Base-by-base conservation (phyloP, 2,329 filamentous ascomycete species). In the Calonectria multiphialidica region DNA sequence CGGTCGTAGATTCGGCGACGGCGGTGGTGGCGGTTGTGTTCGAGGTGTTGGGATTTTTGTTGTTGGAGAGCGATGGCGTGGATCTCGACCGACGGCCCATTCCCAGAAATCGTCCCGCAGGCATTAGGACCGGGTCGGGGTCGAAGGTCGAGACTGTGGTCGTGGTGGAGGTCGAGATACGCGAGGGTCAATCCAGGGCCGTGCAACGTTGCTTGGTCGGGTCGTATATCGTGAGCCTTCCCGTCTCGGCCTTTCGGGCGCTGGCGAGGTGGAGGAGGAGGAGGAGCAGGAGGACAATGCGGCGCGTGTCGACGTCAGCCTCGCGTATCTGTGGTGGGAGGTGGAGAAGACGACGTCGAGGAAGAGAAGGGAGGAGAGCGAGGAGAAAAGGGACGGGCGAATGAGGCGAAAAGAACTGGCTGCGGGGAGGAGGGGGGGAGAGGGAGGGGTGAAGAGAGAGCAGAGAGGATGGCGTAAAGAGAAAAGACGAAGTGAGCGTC, bases 1-100 rank as follows among this genome's bases (percentile, higher is more conserved):
- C 71, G 75, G 81, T 79, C 80, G 83, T 82, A 79, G 82, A 82
- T 80, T 81, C 78, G 78, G 83, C 82, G 76, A 79, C 84, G 84
- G 72, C 70, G 59, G 71, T 33, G 59, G 72, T 40, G 42, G 74
- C 68, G 59, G 71, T 35, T 61, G 72, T 40, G 42, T 71, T 40
- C 71, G 80, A 80, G 80, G 84, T 82, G 79, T 82, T 82, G 80
- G 83, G 80, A 77, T 83, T 82, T 78, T 86, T 83, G 82, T 82
- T 83, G 82, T 82, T 78, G 79, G 87, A 86, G 85, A 79, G 76
- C 68, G 78, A 72, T 57, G 77, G 75, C 70, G 80, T 78, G 57
- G 77, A 77, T 76, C 72, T 79, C 68, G 78, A 79, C 65, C 73
- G 74, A 71, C 70, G 76, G 72, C 77, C 77, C 79, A 80, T 80